A percentile compares a stretch with the other conserved stretches of the same genome.
Conservation (phyloP, 2,329 filamentous ascomycete genomes). For the Xylaria sp. region DNA sequence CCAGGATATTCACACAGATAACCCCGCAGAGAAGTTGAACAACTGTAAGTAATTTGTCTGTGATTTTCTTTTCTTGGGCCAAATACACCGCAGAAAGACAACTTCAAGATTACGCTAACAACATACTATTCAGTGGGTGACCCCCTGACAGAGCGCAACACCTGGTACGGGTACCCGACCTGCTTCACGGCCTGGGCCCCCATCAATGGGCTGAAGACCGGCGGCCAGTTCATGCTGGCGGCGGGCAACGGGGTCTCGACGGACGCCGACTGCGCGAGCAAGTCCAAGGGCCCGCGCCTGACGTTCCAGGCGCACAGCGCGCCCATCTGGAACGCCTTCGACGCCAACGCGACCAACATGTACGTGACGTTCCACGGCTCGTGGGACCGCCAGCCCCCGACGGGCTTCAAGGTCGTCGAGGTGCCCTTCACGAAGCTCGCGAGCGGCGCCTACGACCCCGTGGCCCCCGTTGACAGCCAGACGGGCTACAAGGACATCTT, state of each 20-base stretch:
- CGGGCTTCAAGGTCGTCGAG: conserved; percentile 54
- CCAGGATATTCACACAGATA: conserved; percentile 67
- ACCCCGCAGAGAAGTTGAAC: conserved; percentile 74
- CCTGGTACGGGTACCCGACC: conserved; percentile 68
- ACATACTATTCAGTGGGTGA: conserved; percentile 45
- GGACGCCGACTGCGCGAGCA: conserved; percentile 40
- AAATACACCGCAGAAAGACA: not conserved
- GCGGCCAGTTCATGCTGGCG: conserved; percentile 40
- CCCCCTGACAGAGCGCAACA: conserved; percentile 45
- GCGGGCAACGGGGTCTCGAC: conserved; percentile 34
- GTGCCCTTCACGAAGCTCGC: conserved; percentile 49
- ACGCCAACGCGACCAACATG: conserved; percentile 60
- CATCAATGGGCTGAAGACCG: conserved; percentile 43
- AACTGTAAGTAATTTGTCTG: conserved; percentile 56
- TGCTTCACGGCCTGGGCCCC: conserved; percentile 68
- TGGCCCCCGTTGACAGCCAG: conserved; percentile 46
- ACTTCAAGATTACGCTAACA: conserved; percentile 1
- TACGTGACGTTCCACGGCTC: conserved; percentile 72
- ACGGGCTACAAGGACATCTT: conserved; percentile 50
- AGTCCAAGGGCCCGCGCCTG: conserved; percentile 56
- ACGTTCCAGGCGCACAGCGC: conserved; percentile 70
- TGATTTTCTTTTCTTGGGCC: not conserved
- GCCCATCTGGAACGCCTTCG: conserved; percentile 71
- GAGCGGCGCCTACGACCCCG: conserved; percentile 48
- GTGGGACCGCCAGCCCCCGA: conserved; percentile 58